phyloP scores from a whole-genome alignment of 2,329 filamentous ascomycete species.

The Amauroascus verrucosus region DNA sequence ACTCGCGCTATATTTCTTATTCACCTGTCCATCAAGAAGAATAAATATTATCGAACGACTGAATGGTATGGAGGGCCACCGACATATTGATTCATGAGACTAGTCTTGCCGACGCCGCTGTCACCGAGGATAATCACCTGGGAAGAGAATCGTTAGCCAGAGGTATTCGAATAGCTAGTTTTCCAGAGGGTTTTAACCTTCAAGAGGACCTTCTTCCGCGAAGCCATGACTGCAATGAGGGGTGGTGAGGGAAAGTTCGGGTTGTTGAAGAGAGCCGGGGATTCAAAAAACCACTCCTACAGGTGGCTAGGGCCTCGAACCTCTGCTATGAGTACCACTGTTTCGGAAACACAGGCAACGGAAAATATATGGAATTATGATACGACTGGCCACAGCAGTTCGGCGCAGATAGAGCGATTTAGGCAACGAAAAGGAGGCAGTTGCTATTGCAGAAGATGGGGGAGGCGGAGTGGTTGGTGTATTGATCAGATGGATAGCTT shows the following conservation, averaged over 20 bases:
- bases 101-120: conserved; percentile 98
- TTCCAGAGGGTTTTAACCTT: conserved; percentile 49
- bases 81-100: conserved; percentile 99
- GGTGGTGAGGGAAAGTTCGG: not conserved
- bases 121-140: conserved; percentile 98
- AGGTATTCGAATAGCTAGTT: not conserved
- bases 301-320: not conserved
- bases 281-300: not conserved
- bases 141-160: conserved; percentile 4
- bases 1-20: conserved; percentile 99
- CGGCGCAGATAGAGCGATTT: not conserved
- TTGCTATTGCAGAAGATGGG: not conserved
- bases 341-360: not conserved
- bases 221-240: conserved; percentile 49
- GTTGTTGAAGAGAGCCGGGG: not conserved
- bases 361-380: not conserved
- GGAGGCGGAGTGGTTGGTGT: not conserved
- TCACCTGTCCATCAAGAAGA: conserved; percentile 56
- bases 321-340: not conserved
- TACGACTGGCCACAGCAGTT: not conserved
- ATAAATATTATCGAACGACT: not conserved
- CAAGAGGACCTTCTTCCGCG: conserved; percentile 80
- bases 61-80: conserved; percentile 27
- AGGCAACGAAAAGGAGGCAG: not conserved
- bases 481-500: not conserved